These are phyloP conservation scores for Omphalotus olearius DNA, from an alignment of 1,284 basidiomycete species.

Conservation along the genomic window DNA sequence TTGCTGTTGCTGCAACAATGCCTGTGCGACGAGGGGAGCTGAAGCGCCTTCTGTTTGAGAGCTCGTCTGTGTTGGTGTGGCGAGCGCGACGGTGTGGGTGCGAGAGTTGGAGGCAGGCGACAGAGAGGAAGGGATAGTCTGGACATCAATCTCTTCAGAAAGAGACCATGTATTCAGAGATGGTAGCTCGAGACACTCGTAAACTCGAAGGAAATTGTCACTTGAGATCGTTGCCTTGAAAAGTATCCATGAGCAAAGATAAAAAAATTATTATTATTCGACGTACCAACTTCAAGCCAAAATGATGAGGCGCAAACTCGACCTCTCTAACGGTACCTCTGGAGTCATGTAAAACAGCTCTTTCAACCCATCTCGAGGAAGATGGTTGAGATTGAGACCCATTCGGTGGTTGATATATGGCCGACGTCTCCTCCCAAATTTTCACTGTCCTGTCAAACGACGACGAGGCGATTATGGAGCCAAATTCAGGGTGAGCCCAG, in stretches of 20 bases:
- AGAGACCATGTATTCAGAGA: conserved; percentile 78
- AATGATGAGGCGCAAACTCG: conserved; percentile 82
- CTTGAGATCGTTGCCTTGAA: conserved; percentile 79
- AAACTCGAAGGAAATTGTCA: conserved; percentile 82
- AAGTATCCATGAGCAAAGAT: background rate
- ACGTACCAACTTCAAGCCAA: conserved; percentile 82
- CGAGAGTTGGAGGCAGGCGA: conserved; percentile 41
- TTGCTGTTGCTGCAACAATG: conserved; percentile 44
- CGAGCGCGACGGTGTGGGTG: conserved; percentile 47
- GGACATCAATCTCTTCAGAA: conserved; percentile 75
- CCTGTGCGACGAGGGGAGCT: conserved; percentile 56
- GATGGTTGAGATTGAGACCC: conserved; percentile 27
- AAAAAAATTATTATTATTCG: background rate
- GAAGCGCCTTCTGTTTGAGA: conserved; percentile 52
- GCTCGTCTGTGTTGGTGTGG: conserved; percentile 66
- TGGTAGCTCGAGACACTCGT: conserved; percentile 86
- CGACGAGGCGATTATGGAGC: conserved; percentile 76
- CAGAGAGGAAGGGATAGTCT: conserved; percentile 44
- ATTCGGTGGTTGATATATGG: conserved; percentile 31
- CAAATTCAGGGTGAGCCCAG: conserved; percentile 90
- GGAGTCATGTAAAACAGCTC: conserved; percentile 74
- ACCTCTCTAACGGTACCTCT: conserved; percentile 80
- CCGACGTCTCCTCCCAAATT: conserved; percentile 74
- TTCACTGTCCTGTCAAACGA: conserved; percentile 88
- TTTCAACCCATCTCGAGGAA: conserved; percentile 67